phyloP scores from a whole-genome alignment of 2,329 filamentous ascomycete species.

The Cladophialophora carrionii region DNA sequence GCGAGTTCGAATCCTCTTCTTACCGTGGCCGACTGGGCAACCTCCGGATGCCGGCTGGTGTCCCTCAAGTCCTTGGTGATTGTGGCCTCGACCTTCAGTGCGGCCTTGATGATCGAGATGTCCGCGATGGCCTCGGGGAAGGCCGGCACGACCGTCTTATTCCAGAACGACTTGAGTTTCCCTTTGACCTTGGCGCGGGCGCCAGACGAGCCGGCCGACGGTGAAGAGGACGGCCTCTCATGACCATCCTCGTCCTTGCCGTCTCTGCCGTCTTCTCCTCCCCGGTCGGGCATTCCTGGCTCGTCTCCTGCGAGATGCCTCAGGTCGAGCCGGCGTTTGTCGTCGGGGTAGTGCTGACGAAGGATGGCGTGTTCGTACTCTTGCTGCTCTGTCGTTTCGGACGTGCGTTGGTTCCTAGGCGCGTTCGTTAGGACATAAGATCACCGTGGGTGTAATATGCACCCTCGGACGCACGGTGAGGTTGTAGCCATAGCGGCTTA shows the following conservation, averaged over 20 bases:
- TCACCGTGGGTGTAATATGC: neutral
- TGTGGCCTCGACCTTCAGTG: slow-evolving; percentile 24
- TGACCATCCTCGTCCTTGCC: neutral
- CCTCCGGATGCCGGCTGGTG: slow-evolving; percentile 22
- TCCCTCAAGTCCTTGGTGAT: slow-evolving; percentile 27
- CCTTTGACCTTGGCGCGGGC: slow-evolving; percentile 18
- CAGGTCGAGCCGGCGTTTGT: slow-evolving; percentile 7
- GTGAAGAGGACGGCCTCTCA: neutral
- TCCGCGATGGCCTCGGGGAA: slow-evolving; percentile 30
- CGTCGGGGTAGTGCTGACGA: slow-evolving; percentile 18
- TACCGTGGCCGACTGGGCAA: slow-evolving; percentile 18
- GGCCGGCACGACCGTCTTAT: slow-evolving; percentile 28
- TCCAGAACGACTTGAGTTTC: slow-evolving; percentile 31
- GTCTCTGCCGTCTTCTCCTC: neutral
- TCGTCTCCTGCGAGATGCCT: slow-evolving; percentile 12
- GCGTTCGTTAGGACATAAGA: neutral
- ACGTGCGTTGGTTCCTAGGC: slow-evolving; percentile 9
- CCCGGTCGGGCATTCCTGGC: neutral
- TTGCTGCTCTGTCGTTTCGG: slow-evolving; percentile 26
- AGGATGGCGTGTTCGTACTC: slow-evolving; percentile 26
- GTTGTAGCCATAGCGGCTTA: slow-evolving; percentile 1
- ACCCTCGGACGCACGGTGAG: slow-evolving; percentile 1
- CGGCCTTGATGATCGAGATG: slow-evolving; percentile 25
- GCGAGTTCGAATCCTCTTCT: slow-evolving; percentile 22
- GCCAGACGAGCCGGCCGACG: neutral